Evolutionary conservation across 495 filamentous ascomycete genomes (phyloP).

Genomic region (Lophium mytilinum): DNA sequence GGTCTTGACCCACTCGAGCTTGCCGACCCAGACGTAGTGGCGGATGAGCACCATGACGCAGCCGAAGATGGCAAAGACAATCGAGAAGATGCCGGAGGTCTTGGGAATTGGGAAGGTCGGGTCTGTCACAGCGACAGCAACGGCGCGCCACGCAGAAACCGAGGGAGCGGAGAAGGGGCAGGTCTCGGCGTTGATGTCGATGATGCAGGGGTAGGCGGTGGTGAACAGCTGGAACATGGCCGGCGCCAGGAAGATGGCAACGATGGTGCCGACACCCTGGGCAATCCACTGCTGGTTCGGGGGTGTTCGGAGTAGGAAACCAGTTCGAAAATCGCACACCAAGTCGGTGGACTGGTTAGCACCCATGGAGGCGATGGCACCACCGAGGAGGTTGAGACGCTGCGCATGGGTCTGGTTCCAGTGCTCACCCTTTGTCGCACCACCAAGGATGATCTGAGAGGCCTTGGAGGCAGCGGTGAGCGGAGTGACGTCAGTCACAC

Average conservation of each 20-base stretch:
- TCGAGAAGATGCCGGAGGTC: conserved; percentile 48
- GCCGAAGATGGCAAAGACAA: conserved; percentile 46
- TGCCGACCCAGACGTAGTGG: conserved; percentile 49
- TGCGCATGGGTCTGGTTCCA: conserved; percentile 44
- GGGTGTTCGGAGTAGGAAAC: conserved; percentile 54
- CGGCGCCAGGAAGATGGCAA: conserved; percentile 55
- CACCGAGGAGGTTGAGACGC: conserved; percentile 55
- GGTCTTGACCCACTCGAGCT: conserved; percentile 46
- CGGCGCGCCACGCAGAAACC: conserved; percentile 58
- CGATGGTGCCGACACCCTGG: conserved; percentile 51
- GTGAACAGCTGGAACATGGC: conserved; percentile 58
- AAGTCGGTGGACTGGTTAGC: conserved; percentile 50
- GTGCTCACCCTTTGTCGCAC: conserved; percentile 45
- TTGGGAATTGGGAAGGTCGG: conserved; percentile 49
- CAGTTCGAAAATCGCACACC: conserved; percentile 53
- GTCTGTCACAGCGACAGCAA: conserved; percentile 55
- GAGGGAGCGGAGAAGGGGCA: conserved; percentile 53
- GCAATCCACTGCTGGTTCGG: conserved; percentile 58
- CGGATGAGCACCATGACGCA: conserved; percentile 44
- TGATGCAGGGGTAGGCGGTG: conserved; percentile 58
- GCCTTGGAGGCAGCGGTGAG: conserved; percentile 59
- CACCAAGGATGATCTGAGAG: conserved; percentile 59
- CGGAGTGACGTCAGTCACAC: conserved; percentile 53
- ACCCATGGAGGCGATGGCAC: conserved; percentile 50
- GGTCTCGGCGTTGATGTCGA: conserved; percentile 33